phyloP scores from a whole-genome alignment of 2,329 filamentous ascomycete species.

The Exophiala xenobiotica region DNA sequence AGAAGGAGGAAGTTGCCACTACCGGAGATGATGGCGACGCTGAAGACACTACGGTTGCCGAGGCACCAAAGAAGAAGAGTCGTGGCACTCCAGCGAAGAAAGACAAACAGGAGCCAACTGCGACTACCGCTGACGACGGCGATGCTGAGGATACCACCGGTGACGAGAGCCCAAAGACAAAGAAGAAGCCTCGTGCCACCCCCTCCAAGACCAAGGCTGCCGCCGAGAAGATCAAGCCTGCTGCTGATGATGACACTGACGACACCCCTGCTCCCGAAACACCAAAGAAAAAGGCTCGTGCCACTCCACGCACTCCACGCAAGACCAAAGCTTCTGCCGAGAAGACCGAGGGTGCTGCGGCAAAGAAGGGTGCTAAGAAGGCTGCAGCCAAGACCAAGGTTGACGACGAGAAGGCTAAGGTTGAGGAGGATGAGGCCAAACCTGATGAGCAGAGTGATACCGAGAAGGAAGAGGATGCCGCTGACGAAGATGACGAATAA shows the following conservation, averaged over 20 bases:
- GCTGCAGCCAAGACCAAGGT: conserved; percentile 3
- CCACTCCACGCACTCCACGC: background rate
- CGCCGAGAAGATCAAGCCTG: no score
- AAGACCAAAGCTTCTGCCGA: background rate
- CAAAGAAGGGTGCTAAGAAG: conserved; percentile 6
- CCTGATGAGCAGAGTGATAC: conserved; percentile 2
- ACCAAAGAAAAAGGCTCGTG: background rate
- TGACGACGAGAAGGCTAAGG: background rate
- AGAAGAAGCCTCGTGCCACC: no score
- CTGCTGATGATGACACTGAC: conserved; percentile 15
- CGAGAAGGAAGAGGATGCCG: conserved; percentile 1
- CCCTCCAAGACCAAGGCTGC: no score
- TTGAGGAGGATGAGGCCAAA: conserved; percentile 3
- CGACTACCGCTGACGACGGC: background rate
- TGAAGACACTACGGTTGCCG: background rate
- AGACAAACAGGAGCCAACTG: no score
- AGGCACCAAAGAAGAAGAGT: background rate
- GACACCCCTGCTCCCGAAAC: conserved; percentile 16
- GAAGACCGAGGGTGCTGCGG: background rate
- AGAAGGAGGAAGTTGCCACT: background rate
- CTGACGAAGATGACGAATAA: conserved; percentile 1
- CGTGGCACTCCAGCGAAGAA: no score
- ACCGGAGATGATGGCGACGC: background rate
- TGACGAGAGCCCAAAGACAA: no score
- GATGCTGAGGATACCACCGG: background rate